These are phyloP conservation scores for Amphichorda felina DNA, from an alignment of 2,329 filamentous ascomycete genomes.

Conservation along the genomic window DNA sequence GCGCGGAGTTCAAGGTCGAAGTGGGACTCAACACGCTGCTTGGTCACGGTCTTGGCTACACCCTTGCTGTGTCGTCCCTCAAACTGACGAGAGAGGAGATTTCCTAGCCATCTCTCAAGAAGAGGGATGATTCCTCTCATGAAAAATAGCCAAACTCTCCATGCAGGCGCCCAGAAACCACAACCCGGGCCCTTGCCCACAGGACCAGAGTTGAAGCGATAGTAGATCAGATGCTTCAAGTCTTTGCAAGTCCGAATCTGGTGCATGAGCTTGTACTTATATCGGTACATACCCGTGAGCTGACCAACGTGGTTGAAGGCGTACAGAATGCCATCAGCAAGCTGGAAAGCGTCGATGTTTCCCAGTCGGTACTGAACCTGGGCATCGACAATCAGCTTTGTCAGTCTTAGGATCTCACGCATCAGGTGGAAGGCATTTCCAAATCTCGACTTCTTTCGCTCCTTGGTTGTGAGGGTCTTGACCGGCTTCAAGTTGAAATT, in stretches of 20 bases:
- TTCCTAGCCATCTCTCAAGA: slow-evolving; percentile 93
- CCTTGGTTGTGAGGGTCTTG: slow-evolving; percentile 96
- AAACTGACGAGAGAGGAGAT: slow-evolving; percentile 91
- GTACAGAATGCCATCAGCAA: slow-evolving; percentile 97
- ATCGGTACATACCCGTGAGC: slow-evolving; percentile 97
- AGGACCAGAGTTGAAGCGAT: slow-evolving; percentile 92
- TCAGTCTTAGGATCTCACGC: slow-evolving; percentile 91
- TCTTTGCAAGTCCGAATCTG: slow-evolving; percentile 99
- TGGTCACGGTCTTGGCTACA: slow-evolving; percentile 97
- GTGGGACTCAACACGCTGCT: slow-evolving; percentile 97
- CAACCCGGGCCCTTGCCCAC: slow-evolving; percentile 97
- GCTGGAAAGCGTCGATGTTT: slow-evolving; percentile 97
- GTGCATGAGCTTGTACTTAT: slow-evolving; percentile 99
- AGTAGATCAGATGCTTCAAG: slow-evolving; percentile 97
- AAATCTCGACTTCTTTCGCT: slow-evolving; percentile 98
- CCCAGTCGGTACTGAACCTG: slow-evolving; percentile 96
- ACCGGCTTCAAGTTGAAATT: slow-evolving; percentile 99
- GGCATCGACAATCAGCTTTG: slow-evolving; percentile 95
- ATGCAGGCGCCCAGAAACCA: slow-evolving; percentile 97
- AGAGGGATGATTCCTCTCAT: slow-evolving; percentile 97
- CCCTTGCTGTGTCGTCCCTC: slow-evolving; percentile 98
- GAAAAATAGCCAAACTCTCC: slow-evolving; percentile 99
- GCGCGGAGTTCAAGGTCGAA: slow-evolving; percentile 95
- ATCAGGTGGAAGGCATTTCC: slow-evolving; percentile 98
- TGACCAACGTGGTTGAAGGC: slow-evolving; percentile 99